A percentile compares a stretch with the other conserved stretches of the same genome.
Conservation (phyloP, 2,329 filamentous ascomycete species). For the Cordyceps farinosa region DNA sequence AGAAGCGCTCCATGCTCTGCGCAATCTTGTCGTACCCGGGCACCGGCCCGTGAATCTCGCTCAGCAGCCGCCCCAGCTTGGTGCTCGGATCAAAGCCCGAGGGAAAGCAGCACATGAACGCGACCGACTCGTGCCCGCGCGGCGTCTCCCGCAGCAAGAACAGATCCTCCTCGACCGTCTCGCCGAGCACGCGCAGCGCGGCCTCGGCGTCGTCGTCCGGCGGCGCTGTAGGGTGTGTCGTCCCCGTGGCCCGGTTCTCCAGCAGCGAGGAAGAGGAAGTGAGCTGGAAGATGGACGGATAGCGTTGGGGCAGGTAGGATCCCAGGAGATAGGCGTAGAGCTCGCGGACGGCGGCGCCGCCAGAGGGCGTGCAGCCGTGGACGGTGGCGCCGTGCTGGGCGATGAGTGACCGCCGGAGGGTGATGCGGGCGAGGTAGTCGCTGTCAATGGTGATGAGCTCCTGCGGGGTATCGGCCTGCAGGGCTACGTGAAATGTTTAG, state of each 20-base stretch:
- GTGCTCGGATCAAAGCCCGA: conserved; percentile 48
- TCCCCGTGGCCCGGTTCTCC: conserved; percentile 23
- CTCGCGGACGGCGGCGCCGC: conserved; percentile 43
- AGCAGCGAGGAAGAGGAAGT: conserved; percentile 35
- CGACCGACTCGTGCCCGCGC: conserved; percentile 41
- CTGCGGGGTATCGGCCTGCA: conserved; percentile 41
- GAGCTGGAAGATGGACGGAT: conserved; percentile 46
- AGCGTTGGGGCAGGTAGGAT: conserved; percentile 46
- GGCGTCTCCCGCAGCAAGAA: conserved; percentile 45
- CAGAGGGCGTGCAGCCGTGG: conserved; percentile 40
- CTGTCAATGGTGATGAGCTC: conserved; percentile 52
- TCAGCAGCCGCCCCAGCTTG: conserved; percentile 47
- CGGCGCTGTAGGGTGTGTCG: background rate
- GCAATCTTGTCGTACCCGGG: conserved; percentile 54
- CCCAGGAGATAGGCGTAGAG: conserved; percentile 46
- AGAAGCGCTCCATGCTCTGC: conserved; percentile 53
- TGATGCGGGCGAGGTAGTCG: conserved; percentile 46
- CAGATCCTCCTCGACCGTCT: conserved; percentile 53
- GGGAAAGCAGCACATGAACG: conserved; percentile 51
- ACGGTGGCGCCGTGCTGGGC: conserved; percentile 36
- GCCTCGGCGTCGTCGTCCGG: conserved; percentile 30
- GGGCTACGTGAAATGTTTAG: conserved; percentile 25
- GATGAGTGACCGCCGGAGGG: conserved; percentile 38
- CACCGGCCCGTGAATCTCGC: conserved; percentile 50
- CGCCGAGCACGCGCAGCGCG: conserved; percentile 41